Evolutionary conservation across 2,329 filamentous ascomycete species (phyloP).

Genomic region (Fusarium oligoseptatum): DNA sequence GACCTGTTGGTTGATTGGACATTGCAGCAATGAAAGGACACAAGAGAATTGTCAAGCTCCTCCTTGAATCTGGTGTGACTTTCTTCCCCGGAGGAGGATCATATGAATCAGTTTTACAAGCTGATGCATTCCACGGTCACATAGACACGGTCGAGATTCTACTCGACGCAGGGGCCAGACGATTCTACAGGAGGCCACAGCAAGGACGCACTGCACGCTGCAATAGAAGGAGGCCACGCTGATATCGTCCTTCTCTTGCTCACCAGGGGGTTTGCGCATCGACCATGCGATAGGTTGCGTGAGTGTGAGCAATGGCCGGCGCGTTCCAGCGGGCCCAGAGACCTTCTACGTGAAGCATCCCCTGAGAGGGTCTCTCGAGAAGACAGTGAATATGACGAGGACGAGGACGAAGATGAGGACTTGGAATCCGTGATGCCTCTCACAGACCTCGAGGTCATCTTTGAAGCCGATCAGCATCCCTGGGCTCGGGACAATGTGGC

Average conservation of each 20-base stretch:
- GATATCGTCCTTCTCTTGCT: conserved; percentile 14
- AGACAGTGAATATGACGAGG: not conserved
- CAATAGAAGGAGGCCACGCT: conserved; percentile 20
- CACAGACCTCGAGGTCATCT: not conserved
- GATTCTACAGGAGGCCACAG: not conserved
- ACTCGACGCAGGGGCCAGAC: conserved; percentile 9
- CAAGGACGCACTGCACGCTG: conserved; percentile 13
- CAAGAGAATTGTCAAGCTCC: not conserved
- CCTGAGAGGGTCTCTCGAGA: not conserved
- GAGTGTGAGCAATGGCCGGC: not conserved
- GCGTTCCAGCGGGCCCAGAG: not conserved
- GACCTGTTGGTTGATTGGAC: not conserved
- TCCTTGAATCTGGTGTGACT: conserved; percentile 2
- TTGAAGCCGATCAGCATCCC: not conserved
- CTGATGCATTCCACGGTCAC: conserved; percentile 19
- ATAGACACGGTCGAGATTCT: not conserved
- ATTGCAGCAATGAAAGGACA: conserved; percentile 15
- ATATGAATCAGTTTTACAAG: conserved; percentile 2
- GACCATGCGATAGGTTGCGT: not conserved
- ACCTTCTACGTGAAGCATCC: not conserved
- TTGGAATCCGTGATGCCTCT: not conserved
- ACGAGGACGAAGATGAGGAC: not conserved
- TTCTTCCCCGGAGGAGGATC: conserved; percentile 4
- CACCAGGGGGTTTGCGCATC: not conserved
- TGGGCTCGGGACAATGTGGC: not conserved